Percentiles rank a stretch among this genome's conserved stretches.
phyloP scores from a whole-genome alignment of 106 monocot genomes.

The Dendrobium officinale region DNA sequence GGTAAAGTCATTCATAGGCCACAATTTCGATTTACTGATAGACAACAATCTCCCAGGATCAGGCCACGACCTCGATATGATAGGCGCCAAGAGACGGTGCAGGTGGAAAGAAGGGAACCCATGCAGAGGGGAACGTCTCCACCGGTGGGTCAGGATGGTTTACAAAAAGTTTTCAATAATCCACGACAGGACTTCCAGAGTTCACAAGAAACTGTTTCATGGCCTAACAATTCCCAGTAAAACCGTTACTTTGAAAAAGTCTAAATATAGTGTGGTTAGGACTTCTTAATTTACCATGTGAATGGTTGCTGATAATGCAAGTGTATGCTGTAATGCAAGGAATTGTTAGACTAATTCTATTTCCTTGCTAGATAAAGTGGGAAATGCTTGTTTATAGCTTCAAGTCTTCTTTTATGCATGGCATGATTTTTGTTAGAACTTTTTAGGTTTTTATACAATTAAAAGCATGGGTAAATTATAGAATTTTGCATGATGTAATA shows the following conservation, averaged over 20 bases:
- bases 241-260: neutral
- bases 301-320: neutral
- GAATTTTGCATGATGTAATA: neutral
- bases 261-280: neutral
- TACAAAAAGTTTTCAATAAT: neutral
- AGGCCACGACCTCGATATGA: conserved; percentile 74
- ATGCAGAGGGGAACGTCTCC: conserved; percentile 20
- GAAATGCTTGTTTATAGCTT: neutral
- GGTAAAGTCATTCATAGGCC: conserved; percentile 91
- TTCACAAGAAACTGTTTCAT: neutral
- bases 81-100: conserved; percentile 64
- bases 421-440: neutral
- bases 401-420: neutral
- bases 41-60: conserved; percentile 53
- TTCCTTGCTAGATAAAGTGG: neutral
- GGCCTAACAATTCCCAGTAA: neutral
- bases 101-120: conserved; percentile 67
- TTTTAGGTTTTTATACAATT: neutral
- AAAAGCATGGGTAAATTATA: neutral
- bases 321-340: neutral
- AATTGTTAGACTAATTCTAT: neutral
- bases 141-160: neutral
- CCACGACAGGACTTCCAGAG: neutral
- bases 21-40: conserved; percentile 76
- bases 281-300: neutral